A percentile compares a stretch with the other conserved stretches of the same genome.
Evolutionary conservation across 164 flowering plant species (phyloP).

Genomic region (Saururus chinensis): DNA sequence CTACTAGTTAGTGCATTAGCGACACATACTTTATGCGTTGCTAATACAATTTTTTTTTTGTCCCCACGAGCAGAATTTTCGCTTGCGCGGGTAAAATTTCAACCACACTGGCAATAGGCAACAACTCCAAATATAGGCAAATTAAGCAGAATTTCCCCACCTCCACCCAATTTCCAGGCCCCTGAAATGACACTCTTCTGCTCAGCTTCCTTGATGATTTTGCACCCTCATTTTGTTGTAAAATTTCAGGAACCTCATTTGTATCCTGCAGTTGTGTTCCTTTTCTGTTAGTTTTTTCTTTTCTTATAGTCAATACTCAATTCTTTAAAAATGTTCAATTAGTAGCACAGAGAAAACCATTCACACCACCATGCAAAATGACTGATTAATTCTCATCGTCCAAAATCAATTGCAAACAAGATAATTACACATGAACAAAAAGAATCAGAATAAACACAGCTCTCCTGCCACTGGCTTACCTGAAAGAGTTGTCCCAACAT

Average conservation of each 20-base stretch:
- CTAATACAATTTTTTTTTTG: no score
- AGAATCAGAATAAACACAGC: not conserved
- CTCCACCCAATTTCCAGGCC: no score
- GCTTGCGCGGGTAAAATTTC: no score
- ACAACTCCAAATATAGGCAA: no score
- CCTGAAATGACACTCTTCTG: slow-evolving; percentile 7
- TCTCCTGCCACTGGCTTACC: not conserved
- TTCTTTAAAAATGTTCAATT: not conserved
- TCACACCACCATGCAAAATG: not conserved
- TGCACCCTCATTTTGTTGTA: not conserved
- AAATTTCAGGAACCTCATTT: not conserved
- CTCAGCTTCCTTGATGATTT: not conserved
- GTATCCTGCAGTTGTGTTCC: not conserved
- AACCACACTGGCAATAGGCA: no score
- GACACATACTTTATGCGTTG: no score
- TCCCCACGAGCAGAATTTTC: no score
- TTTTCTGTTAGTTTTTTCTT: slow-evolving; percentile 6
- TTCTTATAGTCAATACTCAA: slow-evolving; percentile 7
- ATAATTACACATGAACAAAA: not conserved
- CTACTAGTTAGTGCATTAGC: no score
- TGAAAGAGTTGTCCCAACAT: not conserved
- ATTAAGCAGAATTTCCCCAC: no score
- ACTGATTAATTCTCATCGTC: not conserved
- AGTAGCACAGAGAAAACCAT: not conserved
- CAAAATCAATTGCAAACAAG: not conserved